Evolutionary conservation across 2,329 filamentous ascomycete species (phyloP).

Genomic region (Penicillium sp.): DNA sequence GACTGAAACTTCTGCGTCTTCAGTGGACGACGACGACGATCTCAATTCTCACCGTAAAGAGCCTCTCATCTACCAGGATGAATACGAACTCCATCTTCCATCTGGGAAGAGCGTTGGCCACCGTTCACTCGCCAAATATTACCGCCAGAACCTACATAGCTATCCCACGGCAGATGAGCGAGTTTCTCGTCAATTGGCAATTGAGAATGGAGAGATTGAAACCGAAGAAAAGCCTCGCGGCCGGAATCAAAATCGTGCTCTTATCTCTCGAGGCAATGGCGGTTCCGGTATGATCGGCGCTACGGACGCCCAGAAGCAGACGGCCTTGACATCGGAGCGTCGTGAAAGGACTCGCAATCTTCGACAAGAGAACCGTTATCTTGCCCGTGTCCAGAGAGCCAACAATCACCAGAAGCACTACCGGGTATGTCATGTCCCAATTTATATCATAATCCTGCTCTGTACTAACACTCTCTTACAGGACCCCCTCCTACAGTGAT

Average conservation of each 20-base stretch:
- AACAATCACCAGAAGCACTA: constrained; percentile 76
- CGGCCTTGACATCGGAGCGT: constrained; percentile 65
- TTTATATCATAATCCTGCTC: not conserved
- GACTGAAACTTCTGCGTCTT: constrained; percentile 87
- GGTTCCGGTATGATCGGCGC: constrained; percentile 74
- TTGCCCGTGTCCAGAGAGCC: constrained; percentile 69
- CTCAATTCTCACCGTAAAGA: constrained; percentile 76
- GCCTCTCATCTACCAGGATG: constrained; percentile 79
- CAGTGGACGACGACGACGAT: constrained; percentile 81
- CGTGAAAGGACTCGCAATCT: constrained; percentile 65
- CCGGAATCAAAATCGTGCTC: constrained; percentile 49
- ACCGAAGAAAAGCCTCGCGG: constrained; percentile 43
- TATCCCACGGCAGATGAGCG: constrained; percentile 78
- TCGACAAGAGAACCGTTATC: constrained; percentile 59
- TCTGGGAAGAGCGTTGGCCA: constrained; percentile 87
- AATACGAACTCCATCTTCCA: constrained; percentile 90
- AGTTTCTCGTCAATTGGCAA: constrained; percentile 60
- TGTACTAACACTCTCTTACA: constrained; percentile 26
- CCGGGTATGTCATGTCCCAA: constrained; percentile 49
- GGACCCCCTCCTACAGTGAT: constrained; percentile 55
- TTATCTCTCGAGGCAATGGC: constrained; percentile 68
- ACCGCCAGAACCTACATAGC: constrained; percentile 83
- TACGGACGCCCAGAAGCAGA: constrained; percentile 69
- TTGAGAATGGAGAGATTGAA: constrained; percentile 51
- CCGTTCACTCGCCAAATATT: constrained; percentile 82